Conservation (phyloP, 2,329 filamentous ascomycete species). For the Amphichorda felina region DNA sequence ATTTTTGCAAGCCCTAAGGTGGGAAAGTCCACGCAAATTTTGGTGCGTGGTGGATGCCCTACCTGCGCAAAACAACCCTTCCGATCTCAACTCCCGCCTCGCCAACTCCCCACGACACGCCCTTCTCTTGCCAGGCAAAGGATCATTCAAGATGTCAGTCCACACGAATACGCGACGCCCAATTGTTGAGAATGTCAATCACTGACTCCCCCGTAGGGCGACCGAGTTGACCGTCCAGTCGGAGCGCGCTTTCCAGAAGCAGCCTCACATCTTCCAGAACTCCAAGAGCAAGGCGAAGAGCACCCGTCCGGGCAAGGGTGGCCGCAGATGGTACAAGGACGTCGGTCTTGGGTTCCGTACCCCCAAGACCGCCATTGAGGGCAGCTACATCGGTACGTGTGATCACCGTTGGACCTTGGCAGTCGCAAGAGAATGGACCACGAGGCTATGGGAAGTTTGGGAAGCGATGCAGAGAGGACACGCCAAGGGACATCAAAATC, state of each 20-base stretch:
- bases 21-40: conserved; percentile 16
- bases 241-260: conserved; percentile 99
- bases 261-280: conserved; percentile 99
- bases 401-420: conserved; percentile 6
- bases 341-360: conserved; percentile 98
- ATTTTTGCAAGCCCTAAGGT: conserved; percentile 29
- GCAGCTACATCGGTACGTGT: conserved; percentile 93
- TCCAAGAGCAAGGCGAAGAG: conserved; percentile 72
- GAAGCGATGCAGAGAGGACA: not conserved
- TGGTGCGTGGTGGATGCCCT: conserved; percentile 7
- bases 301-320: conserved; percentile 78
- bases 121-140: conserved; percentile 22
- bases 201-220: conserved; percentile 53
- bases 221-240: conserved; percentile 99
- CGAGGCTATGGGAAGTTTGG: not conserved
- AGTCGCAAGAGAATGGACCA: not conserved
- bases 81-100: conserved; percentile 17
- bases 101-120: conserved; percentile 23
- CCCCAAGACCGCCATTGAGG: conserved; percentile 97
- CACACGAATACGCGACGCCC: conserved; percentile 4
- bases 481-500: not conserved
- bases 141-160: conserved; percentile 32
- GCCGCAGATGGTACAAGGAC: conserved; percentile 96
- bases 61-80: conserved; percentile 21
- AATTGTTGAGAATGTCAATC: conserved; percentile 1